Percentiles rank a stretch among this genome's conserved stretches.
Evolutionary conservation across 768 basidiomycete genomes (phyloP).

Genomic region (Amanita fuliginea): DNA sequence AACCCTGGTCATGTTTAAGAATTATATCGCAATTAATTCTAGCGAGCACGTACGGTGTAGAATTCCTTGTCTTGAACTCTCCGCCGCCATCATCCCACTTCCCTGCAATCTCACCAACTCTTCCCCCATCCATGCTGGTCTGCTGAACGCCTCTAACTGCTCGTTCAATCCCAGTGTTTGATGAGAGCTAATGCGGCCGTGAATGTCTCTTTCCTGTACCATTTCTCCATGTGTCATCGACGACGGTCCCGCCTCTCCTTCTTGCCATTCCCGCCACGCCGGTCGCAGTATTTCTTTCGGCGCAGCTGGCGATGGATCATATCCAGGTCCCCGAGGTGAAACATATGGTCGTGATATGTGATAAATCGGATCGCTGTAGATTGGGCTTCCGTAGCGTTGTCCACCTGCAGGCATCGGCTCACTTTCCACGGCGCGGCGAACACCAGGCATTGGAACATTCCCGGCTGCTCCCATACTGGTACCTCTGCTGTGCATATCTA

Average conservation of each 20-base stretch:
- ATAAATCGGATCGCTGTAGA: constrained; percentile 21
- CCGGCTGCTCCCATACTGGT: neutral
- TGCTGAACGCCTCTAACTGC: constrained; percentile 3
- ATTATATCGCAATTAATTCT: neutral
- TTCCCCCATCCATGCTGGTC: constrained; percentile 3
- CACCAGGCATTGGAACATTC: neutral
- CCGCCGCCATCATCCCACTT: neutral
- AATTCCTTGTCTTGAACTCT: neutral
- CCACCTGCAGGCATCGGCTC: constrained; percentile 6
- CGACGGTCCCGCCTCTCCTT: constrained; percentile 37
- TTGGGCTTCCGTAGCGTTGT: constrained; percentile 18
- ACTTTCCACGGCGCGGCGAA: constrained; percentile 5
- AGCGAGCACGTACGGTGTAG: constrained; percentile 1
- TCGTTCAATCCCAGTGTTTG: neutral
- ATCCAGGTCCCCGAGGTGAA: constrained; percentile 12
- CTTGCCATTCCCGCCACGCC: constrained; percentile 22
- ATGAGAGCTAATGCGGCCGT: constrained; percentile 9
- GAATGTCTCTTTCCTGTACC: constrained; percentile 12
- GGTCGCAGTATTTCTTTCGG: constrained; percentile 11
- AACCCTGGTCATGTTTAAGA: constrained; percentile 1
- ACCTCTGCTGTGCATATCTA: neutral
- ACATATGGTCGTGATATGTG: constrained; percentile 17
- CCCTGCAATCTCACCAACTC: neutral
- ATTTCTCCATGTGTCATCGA: constrained; percentile 18
- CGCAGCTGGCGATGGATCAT: constrained; percentile 10